Evolutionary conservation across 1,139 yeast species (phyloP).

Genomic region (Yamadazyma jaroonii): DNA sequence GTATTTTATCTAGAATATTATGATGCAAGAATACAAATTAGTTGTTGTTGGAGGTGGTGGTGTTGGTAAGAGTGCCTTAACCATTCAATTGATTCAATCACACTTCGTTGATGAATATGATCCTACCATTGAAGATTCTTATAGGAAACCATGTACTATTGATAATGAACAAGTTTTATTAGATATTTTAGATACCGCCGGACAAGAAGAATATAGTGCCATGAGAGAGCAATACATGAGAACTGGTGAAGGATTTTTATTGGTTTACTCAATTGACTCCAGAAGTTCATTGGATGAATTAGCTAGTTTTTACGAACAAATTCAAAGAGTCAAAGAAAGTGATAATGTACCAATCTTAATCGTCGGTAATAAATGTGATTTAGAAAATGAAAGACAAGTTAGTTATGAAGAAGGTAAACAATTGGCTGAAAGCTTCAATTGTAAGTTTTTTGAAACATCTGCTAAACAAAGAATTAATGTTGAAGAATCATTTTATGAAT

Average conservation of each 20-base stretch:
- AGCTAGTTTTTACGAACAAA: conserved; percentile 76
- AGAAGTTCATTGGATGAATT: conserved; percentile 78
- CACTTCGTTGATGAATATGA: conserved; percentile 96
- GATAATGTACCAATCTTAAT: conserved; percentile 70
- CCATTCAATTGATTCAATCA: conserved; percentile 85
- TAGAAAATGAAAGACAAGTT: conserved; percentile 73
- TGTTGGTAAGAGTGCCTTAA: conserved; percentile 94
- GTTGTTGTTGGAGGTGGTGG: conserved; percentile 99
- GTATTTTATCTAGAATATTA: conserved; percentile 11
- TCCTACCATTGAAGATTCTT: conserved; percentile 90
- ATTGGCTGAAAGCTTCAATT: conserved; percentile 70
- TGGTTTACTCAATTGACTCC: conserved; percentile 83
- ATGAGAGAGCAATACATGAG: conserved; percentile 95
- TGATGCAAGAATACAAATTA: conserved; percentile 70
- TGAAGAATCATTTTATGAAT: conserved; percentile 82
- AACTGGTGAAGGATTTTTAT: conserved; percentile 85
- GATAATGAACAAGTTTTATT: conserved; percentile 50
- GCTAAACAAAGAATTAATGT: conserved; percentile 94
- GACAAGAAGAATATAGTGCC: conserved; percentile 96
- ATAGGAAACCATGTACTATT: conserved; percentile 54
- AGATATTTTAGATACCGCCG: conserved; percentile 94
- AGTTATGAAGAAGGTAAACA: conserved; percentile 78
- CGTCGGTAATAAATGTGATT: conserved; percentile 65
- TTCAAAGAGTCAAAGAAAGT: conserved; percentile 78
- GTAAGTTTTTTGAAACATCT: conserved; percentile 87